Conservation (phyloP, 257 asterid genomes). For the Solanum peruvianum region DNA sequence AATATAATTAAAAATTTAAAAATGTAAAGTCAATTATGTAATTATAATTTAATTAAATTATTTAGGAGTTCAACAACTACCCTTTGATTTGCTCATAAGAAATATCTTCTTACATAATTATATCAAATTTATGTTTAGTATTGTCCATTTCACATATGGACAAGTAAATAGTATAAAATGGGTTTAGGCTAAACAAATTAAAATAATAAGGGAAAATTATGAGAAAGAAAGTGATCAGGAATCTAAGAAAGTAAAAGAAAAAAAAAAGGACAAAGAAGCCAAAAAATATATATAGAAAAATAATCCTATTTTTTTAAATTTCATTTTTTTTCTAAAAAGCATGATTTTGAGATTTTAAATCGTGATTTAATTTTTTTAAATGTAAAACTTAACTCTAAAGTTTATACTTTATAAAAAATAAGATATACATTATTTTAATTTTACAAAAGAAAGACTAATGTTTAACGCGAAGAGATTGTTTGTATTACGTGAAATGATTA, state of each 20-base stretch:
- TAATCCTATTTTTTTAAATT: too few relatives aligned
- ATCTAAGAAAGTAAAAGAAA: not conserved
- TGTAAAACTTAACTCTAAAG: not conserved
- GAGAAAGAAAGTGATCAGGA: not conserved
- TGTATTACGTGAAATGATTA: not conserved
- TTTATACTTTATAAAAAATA: not conserved
- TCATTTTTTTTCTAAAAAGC: too few relatives aligned
- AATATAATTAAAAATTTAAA: not conserved
- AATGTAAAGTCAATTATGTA: not conserved
- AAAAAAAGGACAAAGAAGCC: not conserved
- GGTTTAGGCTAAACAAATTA: not conserved
- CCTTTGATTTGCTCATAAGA: not conserved
- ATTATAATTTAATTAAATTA: not conserved
- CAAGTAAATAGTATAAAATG: not conserved
- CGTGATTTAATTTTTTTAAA: too few relatives aligned
- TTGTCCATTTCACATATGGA: not conserved
- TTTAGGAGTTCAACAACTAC: not conserved
- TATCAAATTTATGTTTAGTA: not conserved
- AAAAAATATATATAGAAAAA: not conserved
- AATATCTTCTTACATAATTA: not conserved
- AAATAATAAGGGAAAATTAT: not conserved
- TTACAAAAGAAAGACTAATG: too few relatives aligned
- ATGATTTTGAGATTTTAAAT: too few relatives aligned
- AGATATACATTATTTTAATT: too few relatives aligned
- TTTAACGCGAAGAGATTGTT: too few relatives aligned